These are phyloP conservation scores for Haplographium delicatum DNA, from an alignment of 495 filamentous ascomycete species.

Conservation along the genomic window DNA sequence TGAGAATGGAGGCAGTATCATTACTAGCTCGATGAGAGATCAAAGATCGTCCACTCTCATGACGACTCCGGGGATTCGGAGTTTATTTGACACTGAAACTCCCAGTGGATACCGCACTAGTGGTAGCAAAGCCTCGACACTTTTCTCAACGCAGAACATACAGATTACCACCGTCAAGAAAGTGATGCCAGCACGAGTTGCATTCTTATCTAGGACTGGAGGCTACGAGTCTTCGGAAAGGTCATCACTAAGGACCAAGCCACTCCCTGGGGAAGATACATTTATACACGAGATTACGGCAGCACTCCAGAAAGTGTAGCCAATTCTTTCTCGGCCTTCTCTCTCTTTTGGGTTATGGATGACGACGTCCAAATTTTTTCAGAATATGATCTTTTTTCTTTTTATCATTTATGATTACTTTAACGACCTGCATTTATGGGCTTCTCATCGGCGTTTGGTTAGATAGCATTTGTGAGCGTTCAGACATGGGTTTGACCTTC, in stretches of 20 bases:
- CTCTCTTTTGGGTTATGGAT: no score
- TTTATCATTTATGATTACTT: no score
- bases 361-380: no score
- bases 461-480: no score
- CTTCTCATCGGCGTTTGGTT: no score
- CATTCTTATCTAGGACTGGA: conserved; percentile 3
- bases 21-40: no score
- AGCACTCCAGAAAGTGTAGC: conserved; percentile 12
- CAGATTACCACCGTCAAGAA: conserved; percentile 8
- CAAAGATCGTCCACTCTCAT: conserved; percentile 11
- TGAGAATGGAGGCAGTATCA: no score
- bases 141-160: neutral
- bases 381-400: no score
- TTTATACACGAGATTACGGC: conserved; percentile 12
- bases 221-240: conserved; percentile 6
- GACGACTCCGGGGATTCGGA: conserved; percentile 1
- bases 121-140: conserved; percentile 9
- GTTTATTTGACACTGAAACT: conserved; percentile 6
- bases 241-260: conserved; percentile 89
- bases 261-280: conserved; percentile 66
- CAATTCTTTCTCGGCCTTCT: no score
- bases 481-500: no score
- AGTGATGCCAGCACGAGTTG: conserved; percentile 5
- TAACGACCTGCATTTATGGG: no score
- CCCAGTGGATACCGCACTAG: neutral